Percentiles rank a stretch among this genome's conserved stretches.
These are phyloP conservation scores for Penicillium sp. DNA, from an alignment of 2,329 filamentous ascomycete genomes.

Conservation along the genomic window DNA sequence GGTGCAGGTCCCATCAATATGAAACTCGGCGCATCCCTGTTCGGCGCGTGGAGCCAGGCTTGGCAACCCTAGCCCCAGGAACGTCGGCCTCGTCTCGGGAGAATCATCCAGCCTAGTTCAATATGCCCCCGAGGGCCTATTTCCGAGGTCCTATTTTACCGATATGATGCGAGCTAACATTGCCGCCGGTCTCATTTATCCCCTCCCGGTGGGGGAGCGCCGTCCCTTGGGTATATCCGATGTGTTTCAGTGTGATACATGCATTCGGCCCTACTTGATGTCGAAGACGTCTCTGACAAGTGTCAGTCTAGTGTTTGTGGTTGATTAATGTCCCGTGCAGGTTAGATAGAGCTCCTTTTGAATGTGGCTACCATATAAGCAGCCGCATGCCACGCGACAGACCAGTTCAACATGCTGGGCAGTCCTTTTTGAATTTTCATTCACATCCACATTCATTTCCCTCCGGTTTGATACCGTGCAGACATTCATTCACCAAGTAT, in stretches of 20 bases:
- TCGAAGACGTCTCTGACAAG: background rate
- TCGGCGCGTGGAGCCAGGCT: conserved; percentile 22
- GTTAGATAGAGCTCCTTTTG: background rate
- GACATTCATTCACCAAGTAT: conserved; percentile 13
- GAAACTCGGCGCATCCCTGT: conserved; percentile 16
- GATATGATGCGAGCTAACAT: conserved; percentile 3
- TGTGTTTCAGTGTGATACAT: conserved; percentile 15
- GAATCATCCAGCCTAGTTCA: background rate
- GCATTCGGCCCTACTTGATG: conserved; percentile 3
- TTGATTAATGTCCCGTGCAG: background rate
- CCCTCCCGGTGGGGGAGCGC: conserved; percentile 7
- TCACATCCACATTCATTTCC: conserved; percentile 15
- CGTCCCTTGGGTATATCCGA: conserved; percentile 8
- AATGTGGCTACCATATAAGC: conserved; percentile 10
- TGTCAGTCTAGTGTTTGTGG: conserved; percentile 11
- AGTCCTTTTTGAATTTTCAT: conserved; percentile 16
- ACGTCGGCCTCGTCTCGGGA: conserved; percentile 14
- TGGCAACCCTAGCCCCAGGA: conserved; percentile 16
- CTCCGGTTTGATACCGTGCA: conserved; percentile 22
- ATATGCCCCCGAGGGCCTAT: background rate
- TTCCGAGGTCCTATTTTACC: background rate
- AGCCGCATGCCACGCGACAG: background rate
- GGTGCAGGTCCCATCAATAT: conserved; percentile 10
- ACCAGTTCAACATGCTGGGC: conserved; percentile 11
- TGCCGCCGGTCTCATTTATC: conserved; percentile 9